Conservation (phyloP, 2,329 filamentous ascomycete genomes). For the Acephala macrosclerotiorum region DNA sequence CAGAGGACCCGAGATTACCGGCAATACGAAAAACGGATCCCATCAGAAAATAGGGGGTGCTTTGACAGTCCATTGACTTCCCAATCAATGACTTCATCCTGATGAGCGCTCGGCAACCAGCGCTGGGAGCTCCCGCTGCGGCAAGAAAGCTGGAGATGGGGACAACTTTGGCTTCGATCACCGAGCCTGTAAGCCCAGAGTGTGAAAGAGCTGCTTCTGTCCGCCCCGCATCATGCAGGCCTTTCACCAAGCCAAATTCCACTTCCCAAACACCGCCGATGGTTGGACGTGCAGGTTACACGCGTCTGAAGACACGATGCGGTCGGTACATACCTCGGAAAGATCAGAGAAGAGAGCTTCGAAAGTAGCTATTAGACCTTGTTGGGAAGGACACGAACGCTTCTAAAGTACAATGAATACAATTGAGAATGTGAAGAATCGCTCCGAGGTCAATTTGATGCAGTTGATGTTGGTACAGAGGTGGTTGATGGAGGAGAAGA, state of each 20-base stretch:
- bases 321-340: conserved; percentile 23
- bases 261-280: neutral
- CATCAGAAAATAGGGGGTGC: neutral
- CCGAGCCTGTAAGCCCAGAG: neutral
- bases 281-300: conserved; percentile 5
- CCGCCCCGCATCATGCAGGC: conserved; percentile 12
- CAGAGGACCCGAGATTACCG: neutral
- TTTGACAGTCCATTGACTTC: conserved; percentile 5
- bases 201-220: conserved; percentile 10
- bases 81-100: conserved; percentile 5
- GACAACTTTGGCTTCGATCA: conserved; percentile 6
- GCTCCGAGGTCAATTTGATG: conserved; percentile 19
- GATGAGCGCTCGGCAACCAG: conserved; percentile 7
- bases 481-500: conserved; percentile 24
- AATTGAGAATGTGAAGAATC: conserved; percentile 25
- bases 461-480: conserved; percentile 31
- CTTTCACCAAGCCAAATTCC: neutral
- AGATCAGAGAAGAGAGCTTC: conserved; percentile 13
- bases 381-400: conserved; percentile 6
- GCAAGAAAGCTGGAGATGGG: conserved; percentile 5
- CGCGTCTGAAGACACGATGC: conserved; percentile 2
- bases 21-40: neutral
- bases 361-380: conserved; percentile 7
- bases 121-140: conserved; percentile 9
- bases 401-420: conserved; percentile 32